These are phyloP conservation scores for Suillus plorans DNA, from an alignment of 768 basidiomycete genomes.

Conservation along the genomic window DNA sequence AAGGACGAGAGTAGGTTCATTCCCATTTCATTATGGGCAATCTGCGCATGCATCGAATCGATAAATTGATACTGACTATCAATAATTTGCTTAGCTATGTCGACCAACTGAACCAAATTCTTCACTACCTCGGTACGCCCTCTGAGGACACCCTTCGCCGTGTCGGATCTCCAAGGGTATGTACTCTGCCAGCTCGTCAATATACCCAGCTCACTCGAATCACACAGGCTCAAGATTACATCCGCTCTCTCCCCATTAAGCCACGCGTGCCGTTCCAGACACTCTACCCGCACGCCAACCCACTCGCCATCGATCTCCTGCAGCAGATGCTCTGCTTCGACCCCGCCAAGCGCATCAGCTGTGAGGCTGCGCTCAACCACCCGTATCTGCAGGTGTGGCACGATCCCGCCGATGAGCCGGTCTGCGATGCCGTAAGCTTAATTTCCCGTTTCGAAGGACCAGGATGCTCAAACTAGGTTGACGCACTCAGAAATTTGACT, in stretches of 20 bases:
- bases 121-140: constrained; percentile 97
- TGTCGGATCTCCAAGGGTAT: constrained; percentile 90
- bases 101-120: constrained; percentile 96
- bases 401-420: constrained; percentile 92
- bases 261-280: constrained; percentile 90
- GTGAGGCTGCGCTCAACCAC: constrained; percentile 93
- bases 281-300: constrained; percentile 92
- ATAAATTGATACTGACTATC: constrained; percentile 8
- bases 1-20: constrained; percentile 85
- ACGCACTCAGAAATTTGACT: constrained; percentile 78
- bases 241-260: constrained; percentile 96
- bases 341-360: constrained; percentile 93
- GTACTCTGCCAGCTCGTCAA: constrained; percentile 22
- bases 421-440: constrained; percentile 67
- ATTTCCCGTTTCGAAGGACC: neutral
- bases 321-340: constrained; percentile 93
- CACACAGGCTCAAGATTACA: constrained; percentile 90
- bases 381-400: constrained; percentile 98
- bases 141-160: constrained; percentile 95
- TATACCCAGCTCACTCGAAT: no score
- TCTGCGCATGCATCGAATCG: neutral
- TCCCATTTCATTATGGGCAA: neutral
- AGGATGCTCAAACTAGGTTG: neutral
- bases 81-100: constrained; percentile 66
- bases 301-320: constrained; percentile 90